phyloP scores from a whole-genome alignment of 1,284 basidiomycete genomes.

The Cutaneotrichosporon daszewskae region DNA sequence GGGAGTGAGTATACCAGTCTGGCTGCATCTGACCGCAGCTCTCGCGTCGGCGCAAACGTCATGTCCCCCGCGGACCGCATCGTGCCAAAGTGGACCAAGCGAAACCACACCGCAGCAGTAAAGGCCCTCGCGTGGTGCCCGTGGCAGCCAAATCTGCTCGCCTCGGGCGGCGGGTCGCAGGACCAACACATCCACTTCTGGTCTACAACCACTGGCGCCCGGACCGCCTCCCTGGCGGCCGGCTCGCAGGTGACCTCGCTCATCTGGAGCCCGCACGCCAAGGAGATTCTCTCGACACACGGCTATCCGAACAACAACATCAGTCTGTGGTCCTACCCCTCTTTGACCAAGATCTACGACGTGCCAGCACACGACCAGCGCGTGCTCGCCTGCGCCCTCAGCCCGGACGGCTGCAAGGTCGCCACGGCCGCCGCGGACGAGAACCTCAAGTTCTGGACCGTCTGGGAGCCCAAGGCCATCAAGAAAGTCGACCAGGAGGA shows the following conservation, averaged over 20 bases:
- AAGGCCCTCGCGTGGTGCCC: conserved; percentile 98
- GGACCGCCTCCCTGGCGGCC: conserved; percentile 74
- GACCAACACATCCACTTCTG: conserved; percentile 92
- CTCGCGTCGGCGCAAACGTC: conserved; percentile 53
- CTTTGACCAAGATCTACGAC: conserved; percentile 71
- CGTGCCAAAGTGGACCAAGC: conserved; percentile 80
- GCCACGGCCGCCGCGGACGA: conserved; percentile 88
- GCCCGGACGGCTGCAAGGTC: conserved; percentile 81
- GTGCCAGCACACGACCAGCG: conserved; percentile 89
- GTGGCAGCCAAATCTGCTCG: conserved; percentile 87
- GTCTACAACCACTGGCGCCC: conserved; percentile 83
- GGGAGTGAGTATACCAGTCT: conserved; percentile 57
- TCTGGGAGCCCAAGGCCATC: conserved; percentile 42
- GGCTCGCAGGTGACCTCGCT: conserved; percentile 88
- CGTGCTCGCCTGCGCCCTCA: conserved; percentile 75
- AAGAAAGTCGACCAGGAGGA: conserved; percentile 32
- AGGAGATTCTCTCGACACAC: conserved; percentile 88
- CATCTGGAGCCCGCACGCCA: conserved; percentile 80
- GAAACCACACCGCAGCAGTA: conserved; percentile 89
- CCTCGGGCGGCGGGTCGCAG: conserved; percentile 88
- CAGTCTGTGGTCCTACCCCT: conserved; percentile 51
- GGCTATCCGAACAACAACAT: conserved; percentile 71
- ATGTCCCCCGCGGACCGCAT: conserved; percentile 53
- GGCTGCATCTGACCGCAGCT: conserved; percentile 35
- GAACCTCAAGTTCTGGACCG: conserved; percentile 65